Base-by-base conservation (phyloP, 1,284 basidiomycete species). In the Trametes sp. region DNA sequence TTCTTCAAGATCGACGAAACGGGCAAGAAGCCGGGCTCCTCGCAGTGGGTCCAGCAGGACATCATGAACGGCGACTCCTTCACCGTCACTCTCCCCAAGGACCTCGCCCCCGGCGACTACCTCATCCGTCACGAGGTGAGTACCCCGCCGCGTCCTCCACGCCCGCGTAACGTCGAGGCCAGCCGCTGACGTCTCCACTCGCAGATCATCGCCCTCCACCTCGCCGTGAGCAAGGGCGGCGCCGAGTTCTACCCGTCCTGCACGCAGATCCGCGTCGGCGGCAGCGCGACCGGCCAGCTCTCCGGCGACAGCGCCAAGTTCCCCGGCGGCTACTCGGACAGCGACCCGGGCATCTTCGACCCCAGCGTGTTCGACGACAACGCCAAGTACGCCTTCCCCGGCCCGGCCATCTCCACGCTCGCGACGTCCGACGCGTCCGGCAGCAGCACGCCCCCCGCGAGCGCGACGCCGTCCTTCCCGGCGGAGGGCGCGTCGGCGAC, bases 191-290 rank as follows among this genome's bases (percentile, higher is more conserved):
- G 41, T 5, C 2, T 6, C 6, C 44, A 21, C 21, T 21, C 23
- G 21, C 57, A 70, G 75, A 84, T 92, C 74, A 88, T 92, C 71
- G 84, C 87, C 6, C 84, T 92, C 16, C 90, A 92, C 67, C 78
- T 84, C 31, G 90, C 82, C 8, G 73, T 73, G 44, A 64, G 70
- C 3, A 2, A 59, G 3, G 84, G 85, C 11, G 86, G 86, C 21
- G 90, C 88, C 14, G 90, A 92, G 75, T 91, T 90, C 77, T 92
- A 92, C 73, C 86, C 86, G 0, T 83, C 81, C n/a, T 92, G 90
- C 72, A 74, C 83, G 6, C 90, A 92, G 71, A 70, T 92, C 62
- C 78, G 69, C 26, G 76, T 92, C 41, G 79, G 81, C 3, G 88
- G 88, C 24, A 81, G 72, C 19, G 86, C 83, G 35, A 72, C 64